Conservation (phyloP, 2,329 filamentous ascomycete species). For the Ascochyta lentis region DNA sequence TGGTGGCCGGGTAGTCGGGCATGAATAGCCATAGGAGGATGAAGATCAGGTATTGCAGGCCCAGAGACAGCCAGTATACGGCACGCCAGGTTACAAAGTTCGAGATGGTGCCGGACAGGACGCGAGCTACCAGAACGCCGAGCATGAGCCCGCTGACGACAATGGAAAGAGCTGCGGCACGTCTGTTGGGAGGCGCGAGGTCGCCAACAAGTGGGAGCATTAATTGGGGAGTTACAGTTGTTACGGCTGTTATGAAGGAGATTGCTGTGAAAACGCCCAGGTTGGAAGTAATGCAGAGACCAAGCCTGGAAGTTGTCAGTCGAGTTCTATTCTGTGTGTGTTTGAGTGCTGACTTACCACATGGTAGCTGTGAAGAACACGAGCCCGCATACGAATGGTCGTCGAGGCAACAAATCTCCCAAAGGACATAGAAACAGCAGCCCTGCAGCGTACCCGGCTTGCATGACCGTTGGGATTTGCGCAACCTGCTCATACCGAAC, state of each 20-base stretch:
- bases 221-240: slow-evolving; percentile 75
- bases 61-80: slow-evolving; percentile 80
- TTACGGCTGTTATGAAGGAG: slow-evolving; percentile 76
- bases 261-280: slow-evolving; percentile 71
- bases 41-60: slow-evolving; percentile 72
- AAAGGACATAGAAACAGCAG: slow-evolving; percentile 77
- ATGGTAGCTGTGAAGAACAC: slow-evolving; percentile 71
- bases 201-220: slow-evolving; percentile 85
- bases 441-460: slow-evolving; percentile 79
- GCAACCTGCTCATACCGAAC: slow-evolving; percentile 73
- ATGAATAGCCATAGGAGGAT: slow-evolving; percentile 72
- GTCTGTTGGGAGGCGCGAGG: slow-evolving; percentile 71
- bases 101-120: slow-evolving; percentile 77
- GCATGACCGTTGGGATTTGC: slow-evolving; percentile 75
- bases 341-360: slow-evolving; percentile 57
- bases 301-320: slow-evolving; percentile 54
- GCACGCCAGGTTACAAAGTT: slow-evolving; percentile 77
- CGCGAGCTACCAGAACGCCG: slow-evolving; percentile 76
- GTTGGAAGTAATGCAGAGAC: slow-evolving; percentile 70
- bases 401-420: slow-evolving; percentile 71
- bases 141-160: slow-evolving; percentile 78
- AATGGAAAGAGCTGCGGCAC: slow-evolving; percentile 73
- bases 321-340: background rate
- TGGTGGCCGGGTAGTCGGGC: slow-evolving; percentile 81
- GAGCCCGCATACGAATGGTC: slow-evolving; percentile 72